These are phyloP conservation scores for Blastobotrys attinorum DNA, from an alignment of 805 yeast species.

Conservation along the genomic window DNA sequence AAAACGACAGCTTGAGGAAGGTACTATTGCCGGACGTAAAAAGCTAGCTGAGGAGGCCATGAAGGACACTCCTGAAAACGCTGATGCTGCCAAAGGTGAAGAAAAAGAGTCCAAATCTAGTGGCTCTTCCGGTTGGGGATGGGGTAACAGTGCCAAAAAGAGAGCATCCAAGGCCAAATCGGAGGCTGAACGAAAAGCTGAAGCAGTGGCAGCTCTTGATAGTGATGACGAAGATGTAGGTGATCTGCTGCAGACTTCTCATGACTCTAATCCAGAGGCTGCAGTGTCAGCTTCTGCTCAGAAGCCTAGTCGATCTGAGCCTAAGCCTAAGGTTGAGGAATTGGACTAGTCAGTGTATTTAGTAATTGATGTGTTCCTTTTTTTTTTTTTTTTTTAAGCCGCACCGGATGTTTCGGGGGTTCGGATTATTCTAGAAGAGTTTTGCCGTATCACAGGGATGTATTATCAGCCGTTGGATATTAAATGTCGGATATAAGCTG, in stretches of 20 bases:
- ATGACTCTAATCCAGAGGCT: not conserved
- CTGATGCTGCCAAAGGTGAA: not conserved
- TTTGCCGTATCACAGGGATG: too few relatives aligned
- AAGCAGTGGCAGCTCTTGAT: slow-evolving; percentile 15
- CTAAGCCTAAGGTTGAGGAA: too few relatives aligned
- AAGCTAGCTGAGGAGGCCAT: slow-evolving; percentile 5
- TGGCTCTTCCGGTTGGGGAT: slow-evolving; percentile 4
- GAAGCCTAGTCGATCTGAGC: too few relatives aligned
- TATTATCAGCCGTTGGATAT: too few relatives aligned
- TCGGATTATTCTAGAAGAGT: too few relatives aligned
- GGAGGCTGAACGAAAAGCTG: slow-evolving; percentile 11
- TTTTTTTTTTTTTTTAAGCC: too few relatives aligned
- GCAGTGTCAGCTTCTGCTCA: too few relatives aligned
- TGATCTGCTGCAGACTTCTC: slow-evolving; percentile 21
- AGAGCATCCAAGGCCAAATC: slow-evolving; percentile 6
- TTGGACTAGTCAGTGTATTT: too few relatives aligned
- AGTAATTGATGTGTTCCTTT: too few relatives aligned
- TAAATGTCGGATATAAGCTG: too few relatives aligned
- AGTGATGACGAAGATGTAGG: slow-evolving; percentile 29
- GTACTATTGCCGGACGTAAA: slow-evolving; percentile 11
- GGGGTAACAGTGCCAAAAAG: slow-evolving; percentile 7
- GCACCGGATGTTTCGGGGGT: too few relatives aligned
- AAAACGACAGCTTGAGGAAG: slow-evolving; percentile 19
- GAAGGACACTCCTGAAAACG: not conserved
- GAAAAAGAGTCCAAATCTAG: not conserved